Evolutionary conservation across 2,329 filamentous ascomycete genomes (phyloP).

Genomic region (Didymella arachidicola): DNA sequence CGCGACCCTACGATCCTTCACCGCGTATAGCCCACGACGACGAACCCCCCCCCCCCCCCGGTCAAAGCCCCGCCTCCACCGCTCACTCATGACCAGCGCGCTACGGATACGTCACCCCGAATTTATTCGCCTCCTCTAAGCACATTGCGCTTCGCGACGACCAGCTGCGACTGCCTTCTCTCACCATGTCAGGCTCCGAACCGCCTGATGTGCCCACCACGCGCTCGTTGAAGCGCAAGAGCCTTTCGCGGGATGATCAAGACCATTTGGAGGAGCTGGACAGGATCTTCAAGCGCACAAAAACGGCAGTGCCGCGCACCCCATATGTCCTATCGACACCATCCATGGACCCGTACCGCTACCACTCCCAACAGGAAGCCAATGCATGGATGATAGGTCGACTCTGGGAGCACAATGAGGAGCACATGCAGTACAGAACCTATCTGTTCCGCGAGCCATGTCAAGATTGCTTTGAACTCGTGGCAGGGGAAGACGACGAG

Average conservation of each 20-base stretch:
- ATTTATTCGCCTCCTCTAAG: not conserved
- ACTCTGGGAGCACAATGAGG: conserved; percentile 63
- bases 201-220: conserved; percentile 38
- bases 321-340: conserved; percentile 60
- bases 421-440: conserved; percentile 68
- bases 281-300: conserved; percentile 54
- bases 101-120: conserved; percentile 18
- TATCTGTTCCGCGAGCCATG: conserved; percentile 66
- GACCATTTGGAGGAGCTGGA: conserved; percentile 53
- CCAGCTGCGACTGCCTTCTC: conserved; percentile 4
- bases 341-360: conserved; percentile 55
- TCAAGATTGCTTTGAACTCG: conserved; percentile 56
- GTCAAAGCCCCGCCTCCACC: conserved; percentile 2
- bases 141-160: not conserved
- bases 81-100: conserved; percentile 25
- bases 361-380: conserved; percentile 52
- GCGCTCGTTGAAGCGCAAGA: conserved; percentile 38
- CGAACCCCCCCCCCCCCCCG: not conserved
- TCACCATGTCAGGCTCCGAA: conserved; percentile 46
- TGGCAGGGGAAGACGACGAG: conserved; percentile 63
- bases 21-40: not conserved
- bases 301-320: conserved; percentile 50
- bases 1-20: conserved; percentile 5
- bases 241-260: conserved; percentile 40
- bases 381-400: conserved; percentile 57